Conservation (phyloP, 495 filamentous ascomycete genomes). For the Penicillium crystallinum region DNA sequence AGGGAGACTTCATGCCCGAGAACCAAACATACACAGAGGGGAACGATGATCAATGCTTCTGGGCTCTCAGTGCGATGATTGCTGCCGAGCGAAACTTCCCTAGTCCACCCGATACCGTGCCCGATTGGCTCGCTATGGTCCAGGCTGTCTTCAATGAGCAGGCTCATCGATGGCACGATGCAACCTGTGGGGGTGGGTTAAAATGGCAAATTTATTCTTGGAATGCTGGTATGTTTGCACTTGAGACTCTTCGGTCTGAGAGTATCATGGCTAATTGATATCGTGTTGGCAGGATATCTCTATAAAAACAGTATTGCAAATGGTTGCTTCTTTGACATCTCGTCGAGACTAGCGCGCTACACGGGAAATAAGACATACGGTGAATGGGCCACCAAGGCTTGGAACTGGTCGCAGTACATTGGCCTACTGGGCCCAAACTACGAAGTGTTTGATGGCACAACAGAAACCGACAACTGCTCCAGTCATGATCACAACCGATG, state of each 20-base stretch:
- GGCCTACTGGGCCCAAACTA: conserved; percentile 54
- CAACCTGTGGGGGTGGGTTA: conserved; percentile 62
- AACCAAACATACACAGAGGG: conserved; percentile 70
- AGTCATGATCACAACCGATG: conserved; percentile 9
- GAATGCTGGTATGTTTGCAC: conserved; percentile 31
- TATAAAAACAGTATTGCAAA: conserved; percentile 78
- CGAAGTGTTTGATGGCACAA: conserved; percentile 57
- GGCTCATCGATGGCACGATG: conserved; percentile 59
- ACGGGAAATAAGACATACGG: conserved; percentile 70
- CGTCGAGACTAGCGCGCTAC: conserved; percentile 65
- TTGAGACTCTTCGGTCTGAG: background rate
- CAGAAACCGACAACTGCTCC: conserved; percentile 37
- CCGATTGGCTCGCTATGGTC: conserved; percentile 67
- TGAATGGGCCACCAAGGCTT: conserved; percentile 62
- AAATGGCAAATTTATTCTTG: conserved; percentile 75
- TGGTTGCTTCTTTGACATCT: conserved; percentile 71
- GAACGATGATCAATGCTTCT: conserved; percentile 82
- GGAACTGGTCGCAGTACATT: conserved; percentile 57
- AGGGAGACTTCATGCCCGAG: conserved; percentile 64
- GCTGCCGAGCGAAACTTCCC: conserved; percentile 71
- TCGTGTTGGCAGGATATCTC: conserved; percentile 50
- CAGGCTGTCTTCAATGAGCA: conserved; percentile 73
- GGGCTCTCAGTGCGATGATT: conserved; percentile 70
- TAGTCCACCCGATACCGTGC: conserved; percentile 42
- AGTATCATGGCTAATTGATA: background rate